Percentiles rank a stretch among this genome's conserved stretches.
Evolutionary conservation across 164 flowering plant species (phyloP).

Genomic region (Sedum album): DNA sequence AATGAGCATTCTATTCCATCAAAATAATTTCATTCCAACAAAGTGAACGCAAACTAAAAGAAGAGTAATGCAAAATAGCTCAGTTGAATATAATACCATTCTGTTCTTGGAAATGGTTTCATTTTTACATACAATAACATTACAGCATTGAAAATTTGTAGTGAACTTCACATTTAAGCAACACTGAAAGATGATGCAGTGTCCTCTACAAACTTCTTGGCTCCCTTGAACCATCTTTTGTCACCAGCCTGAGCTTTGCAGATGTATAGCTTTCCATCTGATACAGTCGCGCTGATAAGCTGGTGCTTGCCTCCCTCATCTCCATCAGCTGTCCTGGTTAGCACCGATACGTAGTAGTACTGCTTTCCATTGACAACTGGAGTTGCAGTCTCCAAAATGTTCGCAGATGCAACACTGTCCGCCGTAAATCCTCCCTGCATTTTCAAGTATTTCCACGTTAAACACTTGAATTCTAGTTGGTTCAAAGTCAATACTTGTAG

Average conservation of each 20-base stretch:
- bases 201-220: conserved; percentile 78
- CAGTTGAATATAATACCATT: neutral
- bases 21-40: no score
- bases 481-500: neutral
- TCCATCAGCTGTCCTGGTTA: conserved; percentile 98
- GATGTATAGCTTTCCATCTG: conserved; percentile 84
- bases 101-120: neutral
- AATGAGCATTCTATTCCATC: no score
- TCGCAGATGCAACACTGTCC: conserved; percentile 75
- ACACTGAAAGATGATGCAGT: conserved; percentile 77
- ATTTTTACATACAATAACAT: neutral
- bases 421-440: conserved; percentile 83
- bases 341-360: conserved; percentile 57
- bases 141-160: neutral
- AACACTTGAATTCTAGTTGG: neutral
- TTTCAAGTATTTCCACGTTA: neutral
- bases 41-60: no score
- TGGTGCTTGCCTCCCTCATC: conserved; percentile 99
- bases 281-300: conserved; percentile 66
- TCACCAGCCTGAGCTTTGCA: conserved; percentile 99
- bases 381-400: conserved; percentile 59
- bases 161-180: conserved; percentile 36
- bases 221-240: conserved; percentile 99
- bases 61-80: neutral
- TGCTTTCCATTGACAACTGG: conserved; percentile 47